A percentile compares a stretch with the other conserved stretches of the same genome.
Evolutionary conservation across 768 basidiomycete species (phyloP).

Genomic region (Boletus subparvulus): DNA sequence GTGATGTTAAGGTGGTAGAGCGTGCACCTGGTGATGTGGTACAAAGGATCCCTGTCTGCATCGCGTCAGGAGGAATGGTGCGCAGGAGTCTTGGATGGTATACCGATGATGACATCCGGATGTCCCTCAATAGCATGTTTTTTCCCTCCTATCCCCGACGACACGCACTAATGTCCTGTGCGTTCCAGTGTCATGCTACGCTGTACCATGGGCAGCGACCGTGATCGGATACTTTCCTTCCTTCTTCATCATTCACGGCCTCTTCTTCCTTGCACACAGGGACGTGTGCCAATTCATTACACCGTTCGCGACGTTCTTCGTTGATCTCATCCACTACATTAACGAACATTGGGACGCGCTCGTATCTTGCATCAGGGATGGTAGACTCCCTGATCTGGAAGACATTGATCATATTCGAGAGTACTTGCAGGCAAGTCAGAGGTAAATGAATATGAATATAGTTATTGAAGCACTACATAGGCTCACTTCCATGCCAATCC

Average conservation of each 20-base stretch:
- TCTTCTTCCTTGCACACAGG: conserved; percentile 17
- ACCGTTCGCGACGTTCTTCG: conserved; percentile 6
- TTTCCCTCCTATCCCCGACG: not conserved
- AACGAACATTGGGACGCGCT: conserved; percentile 20
- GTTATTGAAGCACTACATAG: not conserved
- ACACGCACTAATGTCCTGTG: not conserved
- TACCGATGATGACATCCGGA: conserved; percentile 5
- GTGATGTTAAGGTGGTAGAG: conserved; percentile 9
- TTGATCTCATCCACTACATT: conserved; percentile 13
- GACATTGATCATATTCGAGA: conserved; percentile 7
- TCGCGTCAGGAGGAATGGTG: not conserved
- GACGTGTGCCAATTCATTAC: not conserved
- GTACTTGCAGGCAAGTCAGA: conserved; percentile 10
- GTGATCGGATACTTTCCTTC: conserved; percentile 12
- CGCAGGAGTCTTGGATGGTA: conserved; percentile 13
- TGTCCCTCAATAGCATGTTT: not conserved
- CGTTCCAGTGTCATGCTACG: conserved; percentile 9
- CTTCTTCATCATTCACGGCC: conserved; percentile 21
- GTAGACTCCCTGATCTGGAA: conserved; percentile 15
- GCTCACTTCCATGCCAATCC: conserved; percentile 12
- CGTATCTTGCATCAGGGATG: conserved; percentile 14
- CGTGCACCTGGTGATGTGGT: conserved; percentile 2
- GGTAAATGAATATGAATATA: too few relatives aligned
- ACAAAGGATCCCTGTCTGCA: conserved; percentile 8
- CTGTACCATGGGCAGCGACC: conserved; percentile 18